Conservation (phyloP, 805 yeast genomes). For the Kodamaea laetipori region DNA sequence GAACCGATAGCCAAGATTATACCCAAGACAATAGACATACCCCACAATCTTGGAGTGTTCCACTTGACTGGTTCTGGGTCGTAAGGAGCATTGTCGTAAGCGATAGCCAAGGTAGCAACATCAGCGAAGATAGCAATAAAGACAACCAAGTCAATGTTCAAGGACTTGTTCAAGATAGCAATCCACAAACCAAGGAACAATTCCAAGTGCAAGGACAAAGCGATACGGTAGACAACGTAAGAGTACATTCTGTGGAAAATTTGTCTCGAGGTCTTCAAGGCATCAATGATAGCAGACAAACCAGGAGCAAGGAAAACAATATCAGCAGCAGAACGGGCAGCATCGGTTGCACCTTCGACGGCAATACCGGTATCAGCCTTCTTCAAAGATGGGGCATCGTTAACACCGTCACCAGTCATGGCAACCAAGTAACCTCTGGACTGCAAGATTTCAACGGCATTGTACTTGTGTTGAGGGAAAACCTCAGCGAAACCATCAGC, state of each 20-base stretch:
- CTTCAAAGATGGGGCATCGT: slow-evolving; percentile 97
- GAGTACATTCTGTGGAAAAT: slow-evolving; percentile 94
- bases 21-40: slow-evolving; percentile 90
- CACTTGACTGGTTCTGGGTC: slow-evolving; percentile 92
- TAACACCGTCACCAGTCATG: slow-evolving; percentile 99
- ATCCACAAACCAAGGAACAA: slow-evolving; percentile 95
- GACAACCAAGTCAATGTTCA: slow-evolving; percentile 88
- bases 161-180: slow-evolving; percentile 84
- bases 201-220: slow-evolving; percentile 92
- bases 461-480: slow-evolving; percentile 97
- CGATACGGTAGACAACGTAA: slow-evolving; percentile 97
- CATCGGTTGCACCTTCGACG: slow-evolving; percentile 97
- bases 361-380: slow-evolving; percentile 91
- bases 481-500: slow-evolving; percentile 99
- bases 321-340: slow-evolving; percentile 96
- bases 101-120: slow-evolving; percentile 96
- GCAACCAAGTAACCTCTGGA: slow-evolving; percentile 96
- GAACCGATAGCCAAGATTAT: slow-evolving; percentile 84
- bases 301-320: slow-evolving; percentile 65
- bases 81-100: slow-evolving; percentile 96
- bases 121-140: slow-evolving; percentile 97
- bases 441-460: slow-evolving; percentile 93
- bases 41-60: slow-evolving; percentile 97
- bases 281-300: slow-evolving; percentile 36
- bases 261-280: slow-evolving; percentile 58